Percentiles rank a stretch among this genome's conserved stretches.
Conservation (phyloP, 495 filamentous ascomycete species). For the Delitschia confertaspora region DNA sequence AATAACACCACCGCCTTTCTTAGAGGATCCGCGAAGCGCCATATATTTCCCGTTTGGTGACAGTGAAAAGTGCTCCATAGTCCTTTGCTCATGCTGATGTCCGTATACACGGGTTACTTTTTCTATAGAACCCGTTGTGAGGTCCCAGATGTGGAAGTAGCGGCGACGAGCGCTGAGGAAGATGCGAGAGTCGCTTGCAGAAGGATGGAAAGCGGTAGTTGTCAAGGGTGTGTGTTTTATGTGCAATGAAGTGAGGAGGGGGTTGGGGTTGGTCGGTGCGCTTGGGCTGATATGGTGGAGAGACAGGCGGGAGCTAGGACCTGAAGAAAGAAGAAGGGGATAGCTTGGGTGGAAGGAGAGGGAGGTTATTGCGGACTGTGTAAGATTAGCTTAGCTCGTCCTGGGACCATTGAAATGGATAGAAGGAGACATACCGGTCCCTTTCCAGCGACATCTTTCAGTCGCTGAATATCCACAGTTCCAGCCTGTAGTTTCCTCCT, state of each 20-base stretch:
- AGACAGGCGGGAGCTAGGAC: constrained; percentile 71
- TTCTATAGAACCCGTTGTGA: constrained; percentile 67
- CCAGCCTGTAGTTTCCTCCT: constrained; percentile 65
- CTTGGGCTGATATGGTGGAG: constrained; percentile 67
- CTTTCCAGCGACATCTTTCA: constrained; percentile 53
- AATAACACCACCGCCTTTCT: constrained; percentile 77
- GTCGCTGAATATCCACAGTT: constrained; percentile 71
- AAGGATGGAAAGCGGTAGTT: constrained; percentile 64
- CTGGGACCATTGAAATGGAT: neutral
- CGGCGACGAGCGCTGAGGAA: constrained; percentile 77
- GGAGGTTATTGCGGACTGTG: constrained; percentile 65
- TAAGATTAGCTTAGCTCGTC: neutral
- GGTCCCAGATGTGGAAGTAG: constrained; percentile 93
- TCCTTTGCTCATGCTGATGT: constrained; percentile 72
- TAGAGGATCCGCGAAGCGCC: constrained; percentile 63
- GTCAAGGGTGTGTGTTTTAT: constrained; percentile 70
- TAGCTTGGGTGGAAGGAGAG: constrained; percentile 82
- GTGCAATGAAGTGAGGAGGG: constrained; percentile 80
- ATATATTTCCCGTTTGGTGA: constrained; percentile 80
- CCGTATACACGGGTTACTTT: constrained; percentile 71
- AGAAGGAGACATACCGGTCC: constrained; percentile 44
- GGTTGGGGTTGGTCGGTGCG: constrained; percentile 62
- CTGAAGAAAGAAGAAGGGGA: constrained; percentile 81
- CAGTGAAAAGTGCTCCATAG: constrained; percentile 81
- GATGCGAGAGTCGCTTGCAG: constrained; percentile 51